Conservation (phyloP, 345 rosid genomes). For the Gossypioides kirkii region DNA sequence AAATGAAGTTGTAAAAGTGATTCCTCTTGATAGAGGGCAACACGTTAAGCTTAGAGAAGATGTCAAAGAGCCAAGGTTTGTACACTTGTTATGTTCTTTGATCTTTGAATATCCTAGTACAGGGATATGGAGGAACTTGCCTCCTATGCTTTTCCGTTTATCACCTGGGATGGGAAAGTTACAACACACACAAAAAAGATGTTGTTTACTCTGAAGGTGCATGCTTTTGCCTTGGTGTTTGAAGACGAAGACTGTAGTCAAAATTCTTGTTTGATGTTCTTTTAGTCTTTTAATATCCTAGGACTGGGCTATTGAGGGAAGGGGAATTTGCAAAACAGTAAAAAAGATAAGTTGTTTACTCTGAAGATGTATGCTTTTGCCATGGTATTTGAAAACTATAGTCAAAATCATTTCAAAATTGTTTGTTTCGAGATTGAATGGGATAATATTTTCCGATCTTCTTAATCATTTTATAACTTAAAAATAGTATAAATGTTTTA, state of each 20-base stretch:
- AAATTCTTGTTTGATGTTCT: background rate
- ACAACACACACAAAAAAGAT: background rate
- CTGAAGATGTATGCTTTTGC: background rate
- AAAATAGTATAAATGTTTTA: background rate
- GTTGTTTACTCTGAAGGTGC: background rate
- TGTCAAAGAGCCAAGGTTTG: conserved; percentile 88
- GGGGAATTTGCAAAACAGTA: background rate
- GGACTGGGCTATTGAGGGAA: background rate
- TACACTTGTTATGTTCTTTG: background rate
- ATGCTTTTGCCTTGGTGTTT: background rate
- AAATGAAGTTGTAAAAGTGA: conserved; percentile 75
- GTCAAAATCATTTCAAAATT: background rate
- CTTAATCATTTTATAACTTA: background rate
- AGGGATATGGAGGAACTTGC: background rate
- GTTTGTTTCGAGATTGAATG: background rate
- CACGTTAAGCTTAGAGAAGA: conserved; percentile 76
- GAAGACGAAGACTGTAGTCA: background rate
- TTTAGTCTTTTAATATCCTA: background rate
- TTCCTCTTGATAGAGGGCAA: conserved; percentile 93
- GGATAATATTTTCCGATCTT: background rate
- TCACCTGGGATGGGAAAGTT: background rate
- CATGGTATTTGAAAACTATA: background rate
- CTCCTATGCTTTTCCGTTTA: background rate
- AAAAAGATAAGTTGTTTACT: background rate
- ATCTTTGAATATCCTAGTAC: background rate